Conservation (phyloP, 2,329 filamentous ascomycete genomes). For the Magnaporthiopsis poae region DNA sequence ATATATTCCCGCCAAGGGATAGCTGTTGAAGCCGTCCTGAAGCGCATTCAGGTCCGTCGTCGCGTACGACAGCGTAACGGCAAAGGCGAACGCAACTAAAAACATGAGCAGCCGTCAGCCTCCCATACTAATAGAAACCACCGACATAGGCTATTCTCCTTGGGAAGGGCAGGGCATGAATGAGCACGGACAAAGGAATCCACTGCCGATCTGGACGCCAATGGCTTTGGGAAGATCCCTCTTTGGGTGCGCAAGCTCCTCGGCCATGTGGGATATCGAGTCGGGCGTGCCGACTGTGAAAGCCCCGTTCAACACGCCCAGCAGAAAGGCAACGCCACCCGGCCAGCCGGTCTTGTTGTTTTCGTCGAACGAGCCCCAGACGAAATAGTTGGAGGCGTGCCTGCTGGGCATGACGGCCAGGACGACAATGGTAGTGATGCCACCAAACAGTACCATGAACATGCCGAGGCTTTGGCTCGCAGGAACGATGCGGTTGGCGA, state of each 20-base stretch:
- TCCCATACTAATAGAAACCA: constrained; percentile 25
- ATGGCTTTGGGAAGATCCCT: constrained; percentile 42
- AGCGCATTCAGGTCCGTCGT: constrained; percentile 46
- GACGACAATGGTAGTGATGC: constrained; percentile 44
- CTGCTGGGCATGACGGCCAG: constrained; percentile 40
- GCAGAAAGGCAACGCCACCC: constrained; percentile 53
- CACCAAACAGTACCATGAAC: constrained; percentile 44
- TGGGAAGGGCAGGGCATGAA: too few species aligned
- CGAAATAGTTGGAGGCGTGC: constrained; percentile 40
- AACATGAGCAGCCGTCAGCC: constrained; percentile 17
- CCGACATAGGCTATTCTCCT: constrained; percentile 21
- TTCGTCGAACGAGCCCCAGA: constrained; percentile 40
- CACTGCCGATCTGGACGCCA: constrained; percentile 36
- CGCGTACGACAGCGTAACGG: constrained; percentile 42
- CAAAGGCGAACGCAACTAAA: constrained; percentile 42
- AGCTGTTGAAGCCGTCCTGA: constrained; percentile 39
- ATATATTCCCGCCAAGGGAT: constrained; percentile 56
- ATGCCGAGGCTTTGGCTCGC: constrained; percentile 42
- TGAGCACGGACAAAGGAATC: constrained; percentile 26
- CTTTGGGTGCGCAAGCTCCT: constrained; percentile 43
- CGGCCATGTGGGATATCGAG: constrained; percentile 51
- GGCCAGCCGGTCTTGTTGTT: constrained; percentile 43
- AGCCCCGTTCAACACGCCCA: constrained; percentile 57
- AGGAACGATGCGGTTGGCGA: constrained; percentile 46
- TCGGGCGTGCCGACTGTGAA: constrained; percentile 58